Percentiles rank a stretch among this genome's conserved stretches.
phyloP scores from a whole-genome alignment of 140 eudicot species.

The Anethum foeniculum region DNA sequence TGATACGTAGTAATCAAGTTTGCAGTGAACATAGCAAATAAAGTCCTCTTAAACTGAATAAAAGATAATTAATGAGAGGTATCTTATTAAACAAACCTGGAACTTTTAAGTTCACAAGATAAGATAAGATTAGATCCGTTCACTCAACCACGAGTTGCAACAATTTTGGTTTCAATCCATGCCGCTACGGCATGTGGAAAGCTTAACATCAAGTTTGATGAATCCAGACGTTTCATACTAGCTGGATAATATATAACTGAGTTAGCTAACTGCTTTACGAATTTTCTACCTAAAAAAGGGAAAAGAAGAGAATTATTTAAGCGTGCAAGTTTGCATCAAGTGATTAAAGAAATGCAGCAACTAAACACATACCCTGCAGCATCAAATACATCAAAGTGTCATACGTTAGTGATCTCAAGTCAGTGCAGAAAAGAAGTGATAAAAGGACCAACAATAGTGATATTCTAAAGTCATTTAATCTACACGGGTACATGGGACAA shows the following conservation, averaged over 20 bases:
- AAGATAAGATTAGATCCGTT: slow-evolving; percentile 9
- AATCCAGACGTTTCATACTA: slow-evolving; percentile 4
- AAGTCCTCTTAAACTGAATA: slow-evolving; percentile 1
- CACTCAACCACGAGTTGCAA: slow-evolving; percentile 9
- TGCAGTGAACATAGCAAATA: not conserved
- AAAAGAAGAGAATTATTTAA: not conserved
- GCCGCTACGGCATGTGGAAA: slow-evolving; percentile 12
- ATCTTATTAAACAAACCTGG: slow-evolving; percentile 6
- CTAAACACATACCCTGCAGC: not conserved
- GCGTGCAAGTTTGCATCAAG: not conserved
- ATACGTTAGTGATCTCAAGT: not conserved
- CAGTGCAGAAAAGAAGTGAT: slow-evolving; percentile 2
- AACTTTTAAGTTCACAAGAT: slow-evolving; percentile 4
- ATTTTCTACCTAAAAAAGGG: not conserved
- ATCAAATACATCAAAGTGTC: not conserved
- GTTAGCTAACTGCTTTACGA: not conserved
- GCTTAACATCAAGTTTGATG: slow-evolving; percentile 7
- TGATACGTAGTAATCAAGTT: slow-evolving; percentile 1
- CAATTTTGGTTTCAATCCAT: not conserved
- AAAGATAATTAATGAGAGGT: not conserved
- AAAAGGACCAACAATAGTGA: not conserved
- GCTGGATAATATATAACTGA: slow-evolving; percentile 12
- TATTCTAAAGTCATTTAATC: slow-evolving; percentile 4
- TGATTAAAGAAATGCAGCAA: slow-evolving; percentile 7
- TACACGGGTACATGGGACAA: slow-evolving; percentile 18